Conservation (phyloP, 306 rosid genomes). For the Cicer yamashitae region DNA sequence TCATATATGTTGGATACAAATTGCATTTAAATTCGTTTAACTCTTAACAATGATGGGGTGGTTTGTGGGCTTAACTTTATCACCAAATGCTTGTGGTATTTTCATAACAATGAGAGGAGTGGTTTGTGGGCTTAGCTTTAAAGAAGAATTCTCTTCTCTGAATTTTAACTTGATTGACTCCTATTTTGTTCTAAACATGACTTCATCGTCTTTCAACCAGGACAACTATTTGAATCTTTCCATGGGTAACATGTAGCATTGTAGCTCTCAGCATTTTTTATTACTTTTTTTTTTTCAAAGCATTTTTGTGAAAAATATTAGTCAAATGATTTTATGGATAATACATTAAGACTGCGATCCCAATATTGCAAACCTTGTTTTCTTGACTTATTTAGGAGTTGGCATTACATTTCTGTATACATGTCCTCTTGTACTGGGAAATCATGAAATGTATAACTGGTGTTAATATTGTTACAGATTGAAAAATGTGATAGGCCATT, state of each 20-base stretch:
- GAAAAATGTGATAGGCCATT: constrained; percentile 81
- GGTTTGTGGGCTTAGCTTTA: neutral
- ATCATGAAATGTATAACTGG: constrained; percentile 37
- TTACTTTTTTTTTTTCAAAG: neutral
- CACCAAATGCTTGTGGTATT: constrained; percentile 10
- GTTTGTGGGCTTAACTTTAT: constrained; percentile 13
- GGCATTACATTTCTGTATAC: neutral
- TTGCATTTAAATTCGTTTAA: neutral
- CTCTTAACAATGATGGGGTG: neutral
- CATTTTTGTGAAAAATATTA: constrained; percentile 22
- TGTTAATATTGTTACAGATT: constrained; percentile 59
- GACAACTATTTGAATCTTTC: constrained; percentile 13
- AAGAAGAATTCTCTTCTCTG: constrained; percentile 18
- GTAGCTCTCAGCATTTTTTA: neutral
- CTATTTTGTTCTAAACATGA: constrained; percentile 7
- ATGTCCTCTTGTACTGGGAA: neutral
- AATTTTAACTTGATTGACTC: constrained; percentile 11
- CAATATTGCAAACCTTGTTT: constrained; percentile 11
- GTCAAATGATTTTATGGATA: constrained; percentile 19
- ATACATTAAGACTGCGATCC: neutral
- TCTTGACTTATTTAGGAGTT: constrained; percentile 1
- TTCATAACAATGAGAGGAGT: too few relatives aligned
- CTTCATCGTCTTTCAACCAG: neutral
- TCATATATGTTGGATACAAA: neutral
- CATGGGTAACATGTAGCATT: neutral